These are phyloP conservation scores for Chloris gayana DNA, from an alignment of 176 grass and related monocot species.

Conservation along the genomic window DNA sequence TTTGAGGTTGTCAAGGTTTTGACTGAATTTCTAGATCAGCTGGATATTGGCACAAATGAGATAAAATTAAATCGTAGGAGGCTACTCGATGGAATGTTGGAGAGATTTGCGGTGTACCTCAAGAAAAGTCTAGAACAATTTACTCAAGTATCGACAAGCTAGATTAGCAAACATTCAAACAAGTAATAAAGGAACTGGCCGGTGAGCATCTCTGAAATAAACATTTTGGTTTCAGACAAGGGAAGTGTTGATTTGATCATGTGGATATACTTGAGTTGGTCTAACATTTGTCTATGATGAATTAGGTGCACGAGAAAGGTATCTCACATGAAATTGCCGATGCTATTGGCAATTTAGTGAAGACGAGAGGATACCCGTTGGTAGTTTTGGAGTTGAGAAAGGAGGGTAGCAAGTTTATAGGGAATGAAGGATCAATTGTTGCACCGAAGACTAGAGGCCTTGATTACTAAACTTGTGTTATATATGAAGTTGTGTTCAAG, in stretches of 20 bases:
- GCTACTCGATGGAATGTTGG: constrained; percentile 91
- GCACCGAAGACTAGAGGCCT: constrained; percentile 93
- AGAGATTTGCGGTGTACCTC: constrained; percentile 92
- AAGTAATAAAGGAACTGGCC: constrained; percentile 92
- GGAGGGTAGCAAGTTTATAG: constrained; percentile 77
- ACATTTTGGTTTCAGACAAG: constrained; percentile 11
- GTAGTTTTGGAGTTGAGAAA: constrained; percentile 79
- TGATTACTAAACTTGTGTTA: constrained; percentile 98
- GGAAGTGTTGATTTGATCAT: constrained; percentile 15
- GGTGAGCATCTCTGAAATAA: constrained; percentile 53
- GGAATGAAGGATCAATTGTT: constrained; percentile 63
- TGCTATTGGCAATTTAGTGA: constrained; percentile 80
- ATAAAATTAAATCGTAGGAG: constrained; percentile 96
- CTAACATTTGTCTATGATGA: constrained; percentile 4
- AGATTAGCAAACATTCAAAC: constrained; percentile 89
- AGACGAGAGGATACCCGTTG: constrained; percentile 71
- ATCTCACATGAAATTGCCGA: constrained; percentile 86
- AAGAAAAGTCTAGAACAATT: constrained; percentile 97
- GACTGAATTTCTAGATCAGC: constrained; percentile 82
- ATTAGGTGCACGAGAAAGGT: constrained; percentile 93
- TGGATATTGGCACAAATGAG: constrained; percentile 88
- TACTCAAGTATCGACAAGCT: constrained; percentile 98
- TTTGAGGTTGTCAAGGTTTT: constrained; percentile 93
- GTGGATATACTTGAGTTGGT: not conserved
- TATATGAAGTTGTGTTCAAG: constrained; percentile 98